A percentile compares a stretch with the other conserved stretches of the same genome.
These are phyloP conservation scores for Mariannaea sp. DNA, from an alignment of 2,329 filamentous ascomycete species.

Conservation along the genomic window DNA sequence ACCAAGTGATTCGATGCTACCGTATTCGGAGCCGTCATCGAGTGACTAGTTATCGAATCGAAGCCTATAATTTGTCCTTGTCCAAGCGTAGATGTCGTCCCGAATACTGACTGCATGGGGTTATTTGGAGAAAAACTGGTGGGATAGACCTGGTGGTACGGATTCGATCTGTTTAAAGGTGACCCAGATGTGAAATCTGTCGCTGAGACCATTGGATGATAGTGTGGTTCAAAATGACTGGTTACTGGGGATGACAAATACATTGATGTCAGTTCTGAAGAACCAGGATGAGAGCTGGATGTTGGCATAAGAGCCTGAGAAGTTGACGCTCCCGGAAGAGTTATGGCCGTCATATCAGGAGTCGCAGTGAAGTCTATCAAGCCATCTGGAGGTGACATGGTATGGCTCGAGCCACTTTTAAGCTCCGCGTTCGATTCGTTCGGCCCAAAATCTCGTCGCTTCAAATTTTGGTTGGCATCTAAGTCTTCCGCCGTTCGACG, in stretches of 20 bases:
- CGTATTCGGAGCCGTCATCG: neutral
- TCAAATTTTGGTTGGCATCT: slow-evolving; percentile 27
- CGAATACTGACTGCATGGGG: neutral
- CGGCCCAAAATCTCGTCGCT: slow-evolving; percentile 29
- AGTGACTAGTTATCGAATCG: neutral
- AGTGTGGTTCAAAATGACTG: slow-evolving; percentile 1
- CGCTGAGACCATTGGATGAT: neutral
- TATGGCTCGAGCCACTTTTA: slow-evolving; percentile 9
- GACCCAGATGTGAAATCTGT: neutral
- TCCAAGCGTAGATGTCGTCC: neutral
- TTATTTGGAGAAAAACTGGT: neutral
- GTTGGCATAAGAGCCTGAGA: neutral
- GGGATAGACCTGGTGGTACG: neutral
- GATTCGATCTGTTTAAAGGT: neutral
- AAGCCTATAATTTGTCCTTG: neutral
- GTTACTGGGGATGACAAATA: slow-evolving; percentile 4
- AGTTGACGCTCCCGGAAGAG: neutral
- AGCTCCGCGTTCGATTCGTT: slow-evolving; percentile 21
- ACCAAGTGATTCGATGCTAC: neutral
- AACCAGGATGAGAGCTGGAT: neutral
- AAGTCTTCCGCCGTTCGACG: slow-evolving; percentile 31
- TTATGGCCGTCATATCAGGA: neutral
- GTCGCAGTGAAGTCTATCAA: neutral
- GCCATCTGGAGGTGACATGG: neutral
- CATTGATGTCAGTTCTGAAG: too few relatives aligned